These are phyloP conservation scores for Alternaria sp. DNA, from an alignment of 2,329 filamentous ascomycete genomes.

Conservation along the genomic window DNA sequence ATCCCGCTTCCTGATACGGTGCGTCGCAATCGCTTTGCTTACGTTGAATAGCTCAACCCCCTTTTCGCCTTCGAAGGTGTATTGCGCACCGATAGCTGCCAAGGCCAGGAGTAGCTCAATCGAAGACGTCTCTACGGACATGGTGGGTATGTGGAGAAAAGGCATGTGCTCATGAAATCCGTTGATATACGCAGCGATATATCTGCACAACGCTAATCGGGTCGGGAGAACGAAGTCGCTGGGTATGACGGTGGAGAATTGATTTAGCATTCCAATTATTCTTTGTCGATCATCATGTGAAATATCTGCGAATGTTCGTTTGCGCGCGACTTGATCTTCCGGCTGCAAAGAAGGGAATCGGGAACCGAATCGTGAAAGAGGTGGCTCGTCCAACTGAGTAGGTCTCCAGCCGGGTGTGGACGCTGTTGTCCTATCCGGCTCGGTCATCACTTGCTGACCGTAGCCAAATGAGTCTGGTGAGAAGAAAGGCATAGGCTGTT, in stretches of 20 bases:
- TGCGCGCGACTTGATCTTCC: conserved; percentile 38
- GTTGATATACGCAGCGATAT: conserved; percentile 73
- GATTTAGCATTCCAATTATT: conserved; percentile 67
- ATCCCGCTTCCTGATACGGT: conserved; percentile 61
- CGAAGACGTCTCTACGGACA: conserved; percentile 69
- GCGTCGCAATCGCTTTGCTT: conserved; percentile 62
- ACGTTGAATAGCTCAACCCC: conserved; percentile 67
- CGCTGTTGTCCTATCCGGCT: conserved; percentile 12
- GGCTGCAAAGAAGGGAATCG: conserved; percentile 53
- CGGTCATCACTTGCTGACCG: conserved; percentile 35
- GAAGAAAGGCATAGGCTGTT: conserved; percentile 55
- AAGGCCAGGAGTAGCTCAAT: conserved; percentile 74
- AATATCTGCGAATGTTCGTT: conserved; percentile 46
- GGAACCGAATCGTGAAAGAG: conserved; percentile 51
- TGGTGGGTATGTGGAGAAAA: conserved; percentile 73
- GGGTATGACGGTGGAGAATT: conserved; percentile 68
- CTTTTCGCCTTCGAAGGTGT: conserved; percentile 62
- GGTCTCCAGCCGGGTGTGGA: conserved; percentile 23
- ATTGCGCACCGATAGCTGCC: conserved; percentile 72
- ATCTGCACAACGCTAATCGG: conserved; percentile 72
- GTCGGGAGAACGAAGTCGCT: conserved; percentile 73
- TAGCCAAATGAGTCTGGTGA: conserved; percentile 52
- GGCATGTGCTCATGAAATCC: conserved; percentile 70
- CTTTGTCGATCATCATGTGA: conserved; percentile 47
- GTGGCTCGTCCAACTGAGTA: conserved; percentile 37